Evolutionary conservation across 768 basidiomycete genomes (phyloP), one percentile per base, ranked within the genome.

Genomic region (Polyporus arcularius): DNA sequence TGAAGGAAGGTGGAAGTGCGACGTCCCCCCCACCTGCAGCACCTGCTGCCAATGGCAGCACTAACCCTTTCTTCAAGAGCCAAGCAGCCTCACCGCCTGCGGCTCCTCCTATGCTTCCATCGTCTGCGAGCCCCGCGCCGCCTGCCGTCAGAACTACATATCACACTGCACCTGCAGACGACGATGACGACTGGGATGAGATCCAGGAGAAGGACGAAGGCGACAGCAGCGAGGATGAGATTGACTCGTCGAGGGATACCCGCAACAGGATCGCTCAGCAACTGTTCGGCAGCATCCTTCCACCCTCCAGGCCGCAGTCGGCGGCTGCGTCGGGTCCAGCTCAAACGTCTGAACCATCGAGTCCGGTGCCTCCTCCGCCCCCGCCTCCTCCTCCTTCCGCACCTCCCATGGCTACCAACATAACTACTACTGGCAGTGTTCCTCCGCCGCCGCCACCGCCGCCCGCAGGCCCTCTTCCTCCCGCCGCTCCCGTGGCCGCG

Each of bases 121-220:
- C 72, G 30, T 69, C 75, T 4, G 83, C 80, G 69, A 83, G 83
- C 61, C 83, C 89, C 1, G 76, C 76, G 2, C 84, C 88, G 2
- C 75, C 81, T 7, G 73, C 83, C 0, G 70, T 80, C 26, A 88
- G 83, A 70, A 71, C 82, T 0, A 70, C 81, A 3, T 90, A 92
- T 62, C 74, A 88, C 63, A 88, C 85, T 1, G 89, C 85, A 0
- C 81, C 88, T 1, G 73, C 75, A 2, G 79, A 78, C 38, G 76
- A 78, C 35, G 88, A 90, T 2, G 90, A 91, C 16, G 92, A 94
- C 52, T 96, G 94, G 93, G 93, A 89, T 56, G 85, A 87, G n/a
- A 78, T 92, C 51, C 78, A 84, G 68, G 93, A 95, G 72, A 86
- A 84, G 45, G 82, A 81, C 8, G 82, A 83, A 4, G 82, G 84